Percentiles rank a stretch among this genome's conserved stretches.
phyloP scores from a whole-genome alignment of 305 asterid genomes.

The Andrographis paniculata region DNA sequence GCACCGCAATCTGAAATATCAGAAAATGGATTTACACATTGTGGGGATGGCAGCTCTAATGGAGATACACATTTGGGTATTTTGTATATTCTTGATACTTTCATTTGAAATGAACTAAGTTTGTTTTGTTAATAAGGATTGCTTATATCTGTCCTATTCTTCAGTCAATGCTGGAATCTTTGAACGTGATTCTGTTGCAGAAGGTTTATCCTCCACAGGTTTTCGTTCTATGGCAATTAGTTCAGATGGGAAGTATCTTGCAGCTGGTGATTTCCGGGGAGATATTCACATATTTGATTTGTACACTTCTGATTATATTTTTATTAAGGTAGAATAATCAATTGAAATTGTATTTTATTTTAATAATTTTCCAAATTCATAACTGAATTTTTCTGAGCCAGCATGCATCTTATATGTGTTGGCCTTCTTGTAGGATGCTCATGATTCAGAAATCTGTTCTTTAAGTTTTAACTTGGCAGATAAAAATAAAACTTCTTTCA shows the following conservation, averaged over 20 bases:
- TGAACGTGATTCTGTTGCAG: conserved; percentile 53
- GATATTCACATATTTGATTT: conserved; percentile 53
- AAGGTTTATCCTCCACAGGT: conserved; percentile 35
- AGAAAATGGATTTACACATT: conserved; percentile 21
- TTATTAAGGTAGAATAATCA: conserved; percentile 35
- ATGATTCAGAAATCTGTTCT: conserved; percentile 49
- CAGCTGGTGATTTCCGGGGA: conserved; percentile 67
- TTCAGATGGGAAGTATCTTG: conserved; percentile 60
- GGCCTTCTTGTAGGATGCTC: conserved; percentile 44
- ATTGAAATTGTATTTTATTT: conserved; percentile 7
- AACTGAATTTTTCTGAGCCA: background rate
- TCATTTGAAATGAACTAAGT: conserved; percentile 4
- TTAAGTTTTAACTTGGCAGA: conserved; percentile 38
- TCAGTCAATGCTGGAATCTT: conserved; percentile 50
- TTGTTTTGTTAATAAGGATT: conserved; percentile 13
- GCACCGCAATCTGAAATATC: conserved; percentile 30
- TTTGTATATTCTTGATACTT: conserved; percentile 18
- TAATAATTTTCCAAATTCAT: no score
- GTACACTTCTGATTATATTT: conserved; percentile 30
- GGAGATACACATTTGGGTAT: conserved; percentile 37
- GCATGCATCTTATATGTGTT: conserved; percentile 1
- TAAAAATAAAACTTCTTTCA: conserved; percentile 21
- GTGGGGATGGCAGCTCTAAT: conserved; percentile 20
- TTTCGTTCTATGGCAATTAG: conserved; percentile 59
- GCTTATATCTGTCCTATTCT: conserved; percentile 19